Evolutionary conservation across 305 asterid genomes (phyloP).

Genomic region (Plantago lanceolata): DNA sequence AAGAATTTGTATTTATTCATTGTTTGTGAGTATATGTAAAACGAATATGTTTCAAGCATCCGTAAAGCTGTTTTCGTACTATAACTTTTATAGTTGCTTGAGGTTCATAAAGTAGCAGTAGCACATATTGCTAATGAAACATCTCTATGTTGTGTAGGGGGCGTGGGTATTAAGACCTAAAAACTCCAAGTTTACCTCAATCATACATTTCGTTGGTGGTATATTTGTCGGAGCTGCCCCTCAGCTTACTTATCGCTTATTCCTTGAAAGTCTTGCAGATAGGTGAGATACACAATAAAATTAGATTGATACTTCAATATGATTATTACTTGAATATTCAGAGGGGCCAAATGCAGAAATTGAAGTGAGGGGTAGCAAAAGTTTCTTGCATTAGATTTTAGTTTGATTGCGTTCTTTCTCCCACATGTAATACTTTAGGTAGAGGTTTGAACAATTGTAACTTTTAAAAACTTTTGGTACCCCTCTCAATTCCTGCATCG

Average conservation of each 20-base stretch:
- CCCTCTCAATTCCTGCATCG: too few species aligned
- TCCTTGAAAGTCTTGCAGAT: conserved; percentile 83
- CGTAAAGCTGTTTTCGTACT: not conserved
- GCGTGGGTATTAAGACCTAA: conserved; percentile 86
- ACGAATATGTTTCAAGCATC: not conserved
- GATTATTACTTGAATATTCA: not conserved
- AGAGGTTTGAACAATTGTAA: too few species aligned
- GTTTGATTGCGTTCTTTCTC: too few species aligned
- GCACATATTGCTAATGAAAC: conserved; percentile 20
- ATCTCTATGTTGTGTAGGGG: conserved; percentile 47
- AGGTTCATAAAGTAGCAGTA: not conserved
- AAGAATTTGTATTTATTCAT: not conserved
- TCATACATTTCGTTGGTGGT: conserved; percentile 90
- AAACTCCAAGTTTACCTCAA: conserved; percentile 43
- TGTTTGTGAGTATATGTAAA: not conserved
- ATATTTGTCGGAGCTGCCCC: conserved; percentile 99
- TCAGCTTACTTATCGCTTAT: conserved; percentile 89
- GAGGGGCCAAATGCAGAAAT: too few species aligned
- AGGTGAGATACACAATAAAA: conserved; percentile 36
- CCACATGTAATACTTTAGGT: too few species aligned
- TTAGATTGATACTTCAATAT: not conserved
- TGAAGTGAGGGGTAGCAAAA: not conserved
- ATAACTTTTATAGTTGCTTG: not conserved
- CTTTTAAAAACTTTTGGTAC: too few species aligned
- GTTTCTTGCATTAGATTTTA: too few species aligned